Evolutionary conservation across 2,329 filamentous ascomycete genomes (phyloP).

Genomic region (Calonectria multiphialidica): DNA sequence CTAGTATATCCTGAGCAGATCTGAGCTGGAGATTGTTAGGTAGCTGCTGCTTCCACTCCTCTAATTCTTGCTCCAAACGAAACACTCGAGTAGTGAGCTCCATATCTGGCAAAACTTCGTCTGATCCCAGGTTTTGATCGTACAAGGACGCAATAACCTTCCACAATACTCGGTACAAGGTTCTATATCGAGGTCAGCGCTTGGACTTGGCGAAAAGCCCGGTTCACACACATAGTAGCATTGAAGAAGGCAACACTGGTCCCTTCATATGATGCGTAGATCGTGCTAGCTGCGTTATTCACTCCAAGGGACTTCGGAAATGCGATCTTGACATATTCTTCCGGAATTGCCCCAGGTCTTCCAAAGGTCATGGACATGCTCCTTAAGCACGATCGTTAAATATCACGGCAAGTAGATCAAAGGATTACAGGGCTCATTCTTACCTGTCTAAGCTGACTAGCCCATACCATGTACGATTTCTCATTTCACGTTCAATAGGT

Average conservation of each 20-base stretch:
- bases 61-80: slow-evolving; percentile 28
- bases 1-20: background rate
- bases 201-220: accelerated
- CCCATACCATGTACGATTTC: slow-evolving; percentile 59
- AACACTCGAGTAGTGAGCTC: slow-evolving; percentile 22
- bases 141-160: slow-evolving; percentile 26
- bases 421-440: background rate
- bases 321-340: slow-evolving; percentile 30
- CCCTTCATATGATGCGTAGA: background rate
- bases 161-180: slow-evolving; percentile 23
- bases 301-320: slow-evolving; percentile 7
- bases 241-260: slow-evolving; percentile 30
- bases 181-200: background rate
- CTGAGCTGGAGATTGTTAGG: background rate
- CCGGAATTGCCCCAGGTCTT: slow-evolving; percentile 28
- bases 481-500: slow-evolving; percentile 58
- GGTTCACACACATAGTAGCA: slow-evolving; percentile 17
- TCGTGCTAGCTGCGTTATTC: no score
- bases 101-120: slow-evolving; percentile 13
- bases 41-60: slow-evolving; percentile 24
- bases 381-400: background rate
- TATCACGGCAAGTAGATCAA: no score
- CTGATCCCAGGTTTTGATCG: slow-evolving; percentile 29
- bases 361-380: slow-evolving; percentile 34
- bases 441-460: slow-evolving; percentile 34